Evolutionary conservation across 1,284 basidiomycete species (phyloP).

Genomic region (Cryptococcus hybrid): DNA sequence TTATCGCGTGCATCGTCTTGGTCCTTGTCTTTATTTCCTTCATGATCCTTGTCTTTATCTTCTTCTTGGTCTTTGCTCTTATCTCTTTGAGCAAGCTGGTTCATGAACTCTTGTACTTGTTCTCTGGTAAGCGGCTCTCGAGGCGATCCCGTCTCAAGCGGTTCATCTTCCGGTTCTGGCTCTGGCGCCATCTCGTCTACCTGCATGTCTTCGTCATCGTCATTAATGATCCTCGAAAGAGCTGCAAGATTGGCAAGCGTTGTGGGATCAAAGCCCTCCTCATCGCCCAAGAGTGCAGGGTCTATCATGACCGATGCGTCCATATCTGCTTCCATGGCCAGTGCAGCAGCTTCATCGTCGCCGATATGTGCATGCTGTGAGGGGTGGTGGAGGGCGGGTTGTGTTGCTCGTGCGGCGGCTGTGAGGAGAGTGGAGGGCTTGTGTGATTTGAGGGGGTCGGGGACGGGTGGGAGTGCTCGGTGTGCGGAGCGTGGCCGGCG

Average conservation of each 20-base stretch:
- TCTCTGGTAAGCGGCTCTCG: slow-evolving; percentile 24
- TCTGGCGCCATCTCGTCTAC: not conserved
- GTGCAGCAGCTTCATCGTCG: not conserved
- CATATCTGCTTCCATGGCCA: slow-evolving; percentile 1
- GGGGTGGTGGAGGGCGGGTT: too few relatives aligned
- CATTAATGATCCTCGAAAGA: slow-evolving; percentile 29
- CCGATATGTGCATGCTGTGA: not conserved
- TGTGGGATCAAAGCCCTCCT: slow-evolving; percentile 36
- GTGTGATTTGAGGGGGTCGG: not conserved
- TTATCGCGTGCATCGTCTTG: slow-evolving; percentile 8
- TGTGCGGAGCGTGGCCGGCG: not conserved
- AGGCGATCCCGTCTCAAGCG: slow-evolving; percentile 4
- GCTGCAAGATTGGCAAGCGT: slow-evolving; percentile 46
- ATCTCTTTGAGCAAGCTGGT: slow-evolving; percentile 16
- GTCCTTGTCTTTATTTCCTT: slow-evolving; percentile 10
- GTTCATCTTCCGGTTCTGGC: slow-evolving; percentile 5
- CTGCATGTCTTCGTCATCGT: slow-evolving; percentile 19
- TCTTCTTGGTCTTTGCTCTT: slow-evolving; percentile 3
- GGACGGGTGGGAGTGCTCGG: not conserved
- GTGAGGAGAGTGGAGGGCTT: not conserved
- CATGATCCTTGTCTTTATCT: not conserved
- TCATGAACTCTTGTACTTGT: slow-evolving; percentile 35
- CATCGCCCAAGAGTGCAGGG: slow-evolving; percentile 10
- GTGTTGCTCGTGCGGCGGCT: not conserved
- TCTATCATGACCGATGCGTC: not conserved